Base-by-base conservation (phyloP, 1,139 yeast genomes). In the Blastobotrys ciferrii region DNA sequence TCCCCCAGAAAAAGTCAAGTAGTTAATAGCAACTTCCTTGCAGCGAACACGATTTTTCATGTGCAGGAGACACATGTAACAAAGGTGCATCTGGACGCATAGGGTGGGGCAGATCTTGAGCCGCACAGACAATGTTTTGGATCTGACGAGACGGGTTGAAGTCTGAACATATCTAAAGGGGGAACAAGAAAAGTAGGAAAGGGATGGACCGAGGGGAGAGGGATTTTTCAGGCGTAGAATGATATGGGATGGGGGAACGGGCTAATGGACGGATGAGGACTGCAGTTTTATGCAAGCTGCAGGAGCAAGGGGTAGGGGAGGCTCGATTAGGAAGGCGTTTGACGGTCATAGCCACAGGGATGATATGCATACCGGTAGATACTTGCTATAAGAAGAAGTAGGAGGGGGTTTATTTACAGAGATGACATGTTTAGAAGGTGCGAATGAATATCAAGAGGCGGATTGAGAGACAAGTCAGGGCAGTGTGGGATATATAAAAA, bases 231-330 rank as follows among this genome's bases (percentile, higher is more conserved):
- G n/a, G n/a, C n/a, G n/a, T n/a, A n/a, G n/a, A n/a, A n/a, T n/a
- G n/a, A n/a, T n/a, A n/a, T n/a, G n/a, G n/a, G n/a, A n/a, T n/a
- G n/a, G n/a, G n/a, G n/a, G n/a, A n/a, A n/a, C n/a, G n/a, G n/a
- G n/a, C n/a, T n/a, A n/a, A n/a, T n/a, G n/a, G n/a, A n/a, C n/a
- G n/a, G n/a, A n/a, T n/a, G n/a, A n/a, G n/a, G n/a, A n/a, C n/a
- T n/a, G n/a, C n/a, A n/a, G n/a, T n/a, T n/a, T 23, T 12, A 14
- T 32, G 35, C 35, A 32, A 7, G 17, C 18, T 33, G 38, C 38
- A 33, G 38, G 38, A 33, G 38, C 38, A 33, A 33, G 38, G 38
- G 38, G 38, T 23, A 23, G 9, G 28, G 28, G 28, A 9, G 28
- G 28, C 28, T 23, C 9, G 28, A 23, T 23, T 23, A 33, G 20